Base-by-base conservation (phyloP, 371 early-diverging fungal genomes). In the Nosema muscidifuracis region DNA sequence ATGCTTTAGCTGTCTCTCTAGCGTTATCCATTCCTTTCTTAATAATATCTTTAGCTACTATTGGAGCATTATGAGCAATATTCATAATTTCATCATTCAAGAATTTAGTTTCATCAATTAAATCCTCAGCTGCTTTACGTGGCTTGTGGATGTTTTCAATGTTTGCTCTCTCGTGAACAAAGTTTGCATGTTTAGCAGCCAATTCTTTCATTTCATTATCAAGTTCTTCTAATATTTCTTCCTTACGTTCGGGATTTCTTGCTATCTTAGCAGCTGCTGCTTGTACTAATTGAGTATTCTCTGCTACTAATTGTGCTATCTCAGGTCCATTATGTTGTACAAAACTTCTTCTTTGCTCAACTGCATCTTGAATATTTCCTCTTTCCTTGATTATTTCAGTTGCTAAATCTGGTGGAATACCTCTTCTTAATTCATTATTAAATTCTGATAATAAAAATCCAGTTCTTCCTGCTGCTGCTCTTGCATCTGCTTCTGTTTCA, bases 321-420 rank as follows among this genome's bases (percentile, higher is more conserved):
- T 36, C 53, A 1, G 51, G 63, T 9, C 71, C 61, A 36, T 43
- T 43, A n/a, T 63, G 53, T 28, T 61, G 55, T 9, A 71, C 38
- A 18, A 63, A 51, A 26, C 28, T 44, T 62, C 51, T 20, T 53
- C 71, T 61, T 50, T 34, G 36, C 24, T 61, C 71, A 24, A 63
- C 55, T 28, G 43, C 55, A n/a, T 61, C 31, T 38, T 28, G 38
- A n/a, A 43, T 61, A 38, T 63, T 56, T 4, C 40, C 47, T 20
- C 20, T 10, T 43, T 62, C 63, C 38, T 63, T 47, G 1, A 63
- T 43, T 42, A 34, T n/a, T 20, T 20, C 38, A 13, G 43, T 28
- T 18, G 71, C 71, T 24, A 22, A 20, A 28, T 62, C 55, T 0
- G 64, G 51, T 1, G 62, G 30, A 26, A 50, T 22, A 10, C 71